phyloP scores from a whole-genome alignment of 306 rosid species.

The Spatholobus suberectus region DNA sequence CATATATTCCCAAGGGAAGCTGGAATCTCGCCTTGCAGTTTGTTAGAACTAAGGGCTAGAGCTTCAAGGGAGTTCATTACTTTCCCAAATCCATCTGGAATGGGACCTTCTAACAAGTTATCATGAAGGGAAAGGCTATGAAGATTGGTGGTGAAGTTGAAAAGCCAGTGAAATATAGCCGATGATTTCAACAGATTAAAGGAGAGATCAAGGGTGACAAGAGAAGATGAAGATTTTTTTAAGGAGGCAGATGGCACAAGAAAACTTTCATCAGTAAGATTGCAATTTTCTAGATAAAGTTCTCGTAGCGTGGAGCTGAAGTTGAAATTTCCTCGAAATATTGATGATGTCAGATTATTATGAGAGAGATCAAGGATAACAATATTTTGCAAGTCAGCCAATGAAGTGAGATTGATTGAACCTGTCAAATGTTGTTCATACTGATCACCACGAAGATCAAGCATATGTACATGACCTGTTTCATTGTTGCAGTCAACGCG shows the following conservation, averaged over 20 bases:
- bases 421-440: no score
- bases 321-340: neutral
- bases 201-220: neutral
- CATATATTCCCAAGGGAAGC: constrained; percentile 3
- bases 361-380: neutral
- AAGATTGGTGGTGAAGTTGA: constrained; percentile 1
- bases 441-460: no score
- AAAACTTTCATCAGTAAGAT: neutral
- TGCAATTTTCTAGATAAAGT: neutral
- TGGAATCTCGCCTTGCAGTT: constrained; percentile 14
- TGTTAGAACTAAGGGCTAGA: neutral
- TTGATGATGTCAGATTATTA: neutral
- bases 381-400: neutral
- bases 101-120: neutral
- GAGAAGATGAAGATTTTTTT: neutral
- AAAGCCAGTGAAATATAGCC: neutral
- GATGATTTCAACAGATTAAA: neutral
- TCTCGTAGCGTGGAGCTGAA: neutral
- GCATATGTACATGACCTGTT: no score
- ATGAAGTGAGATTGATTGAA: no score
- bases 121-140: fast-evolving
- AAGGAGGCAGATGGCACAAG: neutral
- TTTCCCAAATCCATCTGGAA: constrained; percentile 25
- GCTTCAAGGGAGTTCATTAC: neutral
- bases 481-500: no score